phyloP scores from a whole-genome alignment of 2,329 filamentous ascomycete genomes.

The Fusarium sambucinum region DNA sequence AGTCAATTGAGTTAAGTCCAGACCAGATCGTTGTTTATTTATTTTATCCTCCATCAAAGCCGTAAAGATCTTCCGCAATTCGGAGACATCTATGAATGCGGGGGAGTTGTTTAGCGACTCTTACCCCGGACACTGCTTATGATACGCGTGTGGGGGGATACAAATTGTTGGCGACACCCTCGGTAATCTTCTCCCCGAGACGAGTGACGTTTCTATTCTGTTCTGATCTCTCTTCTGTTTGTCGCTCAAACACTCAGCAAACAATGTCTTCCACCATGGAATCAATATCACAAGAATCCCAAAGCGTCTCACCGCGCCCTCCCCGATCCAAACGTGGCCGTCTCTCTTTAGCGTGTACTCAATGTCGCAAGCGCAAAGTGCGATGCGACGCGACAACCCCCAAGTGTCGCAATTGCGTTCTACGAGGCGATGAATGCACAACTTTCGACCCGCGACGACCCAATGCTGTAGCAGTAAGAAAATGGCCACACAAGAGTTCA shows the following conservation, averaged over 20 bases:
- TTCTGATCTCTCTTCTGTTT: background rate
- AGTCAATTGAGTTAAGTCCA: background rate
- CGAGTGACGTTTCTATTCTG: background rate
- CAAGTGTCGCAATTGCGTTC: slow-evolving; percentile 42
- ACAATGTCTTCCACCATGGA: slow-evolving; percentile 10
- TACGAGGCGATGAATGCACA: slow-evolving; percentile 38
- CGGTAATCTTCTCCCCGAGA: slow-evolving; percentile 14
- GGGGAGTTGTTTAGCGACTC: slow-evolving; percentile 26
- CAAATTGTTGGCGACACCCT: slow-evolving; percentile 38
- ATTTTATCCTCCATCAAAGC: background rate
- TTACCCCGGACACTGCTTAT: slow-evolving; percentile 24
- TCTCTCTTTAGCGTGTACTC: slow-evolving; percentile 37
- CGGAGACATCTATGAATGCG: slow-evolving; percentile 27
- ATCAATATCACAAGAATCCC: slow-evolving; percentile 7
- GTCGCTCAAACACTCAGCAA: background rate
- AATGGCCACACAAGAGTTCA: slow-evolving; percentile 37
- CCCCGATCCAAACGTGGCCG: slow-evolving; percentile 30
- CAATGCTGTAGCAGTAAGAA: slow-evolving; percentile 39
- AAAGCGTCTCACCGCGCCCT: slow-evolving; percentile 20
- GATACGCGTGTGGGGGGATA: slow-evolving; percentile 30
- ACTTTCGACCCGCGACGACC: slow-evolving; percentile 40
- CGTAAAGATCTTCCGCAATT: slow-evolving; percentile 21
- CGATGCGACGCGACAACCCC: slow-evolving; percentile 43
- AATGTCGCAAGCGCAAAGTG: slow-evolving; percentile 43
- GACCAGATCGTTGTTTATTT: background rate